These are phyloP conservation scores for Ogataea pini DNA, from an alignment of 805 yeast species.

Conservation along the genomic window DNA sequence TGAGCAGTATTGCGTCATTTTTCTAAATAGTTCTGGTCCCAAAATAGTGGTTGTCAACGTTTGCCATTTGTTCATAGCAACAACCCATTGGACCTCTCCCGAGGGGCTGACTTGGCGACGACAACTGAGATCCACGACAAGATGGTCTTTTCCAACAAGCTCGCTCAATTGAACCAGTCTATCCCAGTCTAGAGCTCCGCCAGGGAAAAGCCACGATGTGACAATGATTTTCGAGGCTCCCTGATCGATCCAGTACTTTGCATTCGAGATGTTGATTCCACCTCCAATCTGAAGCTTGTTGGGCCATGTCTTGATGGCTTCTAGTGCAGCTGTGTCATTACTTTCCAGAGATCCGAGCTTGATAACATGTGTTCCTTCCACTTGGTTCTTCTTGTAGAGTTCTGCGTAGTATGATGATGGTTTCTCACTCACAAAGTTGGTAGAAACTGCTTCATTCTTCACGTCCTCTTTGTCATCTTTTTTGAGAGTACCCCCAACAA, in stretches of 20 bases:
- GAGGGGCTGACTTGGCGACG: constrained; percentile 39
- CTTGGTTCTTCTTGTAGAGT: constrained; percentile 58
- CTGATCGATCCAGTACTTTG: constrained; percentile 69
- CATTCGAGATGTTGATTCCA: constrained; percentile 78
- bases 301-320: constrained; percentile 79
- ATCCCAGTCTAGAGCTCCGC: constrained; percentile 49
- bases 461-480: constrained; percentile 49
- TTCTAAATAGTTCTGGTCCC: constrained; percentile 49
- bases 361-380: constrained; percentile 87
- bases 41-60: constrained; percentile 71
- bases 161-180: constrained; percentile 53
- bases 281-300: constrained; percentile 83
- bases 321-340: constrained; percentile 80
- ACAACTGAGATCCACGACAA: constrained; percentile 93
- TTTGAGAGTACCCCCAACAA: constrained; percentile 87
- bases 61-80: constrained; percentile 99
- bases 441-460: constrained; percentile 44
- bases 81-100: constrained; percentile 64
- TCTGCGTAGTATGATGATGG: constrained; percentile 76
- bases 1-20: constrained; percentile 65
- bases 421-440: constrained; percentile 77
- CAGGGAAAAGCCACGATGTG: constrained; percentile 87
- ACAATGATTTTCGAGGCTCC: constrained; percentile 89
- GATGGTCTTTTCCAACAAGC: constrained; percentile 59
- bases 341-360: constrained; percentile 76